Conservation (phyloP, 164 flowering plant species). For the Buxus sempervirens region DNA sequence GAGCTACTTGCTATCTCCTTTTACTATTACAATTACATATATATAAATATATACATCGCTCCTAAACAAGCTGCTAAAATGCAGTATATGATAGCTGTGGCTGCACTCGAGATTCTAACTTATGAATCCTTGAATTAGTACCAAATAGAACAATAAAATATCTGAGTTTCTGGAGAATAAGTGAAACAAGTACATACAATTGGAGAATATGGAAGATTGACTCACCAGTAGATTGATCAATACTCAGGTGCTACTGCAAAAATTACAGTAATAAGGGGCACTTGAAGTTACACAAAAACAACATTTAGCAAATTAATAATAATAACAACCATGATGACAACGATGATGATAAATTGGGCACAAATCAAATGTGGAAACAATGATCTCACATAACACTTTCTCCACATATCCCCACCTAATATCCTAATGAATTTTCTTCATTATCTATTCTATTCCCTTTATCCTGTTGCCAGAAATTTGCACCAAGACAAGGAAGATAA, state of each 20-base stretch:
- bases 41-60: too few species aligned
- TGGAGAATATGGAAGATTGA: neutral
- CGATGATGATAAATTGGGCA: too few species aligned
- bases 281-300: neutral
- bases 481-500: neutral
- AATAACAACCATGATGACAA: too few species aligned
- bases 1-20: too few species aligned
- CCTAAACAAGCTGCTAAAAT: too few species aligned
- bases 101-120: neutral
- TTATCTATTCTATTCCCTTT: neutral
- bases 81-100: neutral
- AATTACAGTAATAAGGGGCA: neutral
- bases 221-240: neutral
- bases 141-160: too few species aligned
- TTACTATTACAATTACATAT: too few species aligned
- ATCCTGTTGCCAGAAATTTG: neutral
- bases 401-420: neutral
- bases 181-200: neutral
- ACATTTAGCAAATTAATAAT: too few species aligned
- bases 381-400: neutral
- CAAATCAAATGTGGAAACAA: neutral
- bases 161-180: neutral
- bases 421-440: neutral
- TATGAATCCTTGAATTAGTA: neutral
- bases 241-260: neutral